Evolutionary conservation across 2,329 filamentous ascomycete species (phyloP).

Genomic region (Aspergillus vadensis): DNA sequence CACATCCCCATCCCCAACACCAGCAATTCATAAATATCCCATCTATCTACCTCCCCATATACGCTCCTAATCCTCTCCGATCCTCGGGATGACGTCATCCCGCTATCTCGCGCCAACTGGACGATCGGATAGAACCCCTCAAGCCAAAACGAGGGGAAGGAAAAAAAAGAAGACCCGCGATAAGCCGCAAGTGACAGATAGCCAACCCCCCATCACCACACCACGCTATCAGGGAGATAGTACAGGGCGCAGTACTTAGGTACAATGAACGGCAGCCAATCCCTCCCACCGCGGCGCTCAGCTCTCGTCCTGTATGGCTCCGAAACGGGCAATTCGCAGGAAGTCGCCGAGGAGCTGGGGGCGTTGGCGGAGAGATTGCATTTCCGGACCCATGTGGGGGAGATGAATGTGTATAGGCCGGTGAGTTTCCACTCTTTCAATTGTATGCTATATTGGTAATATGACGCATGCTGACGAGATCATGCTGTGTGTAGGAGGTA

Average conservation of each 20-base stretch:
- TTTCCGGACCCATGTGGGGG: conserved; percentile 73
- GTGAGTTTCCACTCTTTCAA: conserved; percentile 46
- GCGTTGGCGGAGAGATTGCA: conserved; percentile 73
- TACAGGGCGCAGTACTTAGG: too few relatives aligned
- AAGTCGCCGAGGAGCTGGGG: conserved; percentile 83
- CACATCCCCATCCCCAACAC: neutral
- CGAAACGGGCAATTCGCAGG: conserved; percentile 92
- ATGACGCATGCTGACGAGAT: too few relatives aligned
- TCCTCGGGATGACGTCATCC: conserved; percentile 32
- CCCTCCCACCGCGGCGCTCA: conserved; percentile 37
- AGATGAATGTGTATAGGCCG: conserved; percentile 74
- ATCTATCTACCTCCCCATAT: too few relatives aligned
- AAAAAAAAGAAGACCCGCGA: neutral
- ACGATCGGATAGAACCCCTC: neutral
- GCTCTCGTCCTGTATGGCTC: conserved; percentile 85
- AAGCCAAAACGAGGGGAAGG: neutral
- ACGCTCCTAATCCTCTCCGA: too few relatives aligned
- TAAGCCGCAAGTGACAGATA: neutral
- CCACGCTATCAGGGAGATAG: neutral
- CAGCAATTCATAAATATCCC: neutral
- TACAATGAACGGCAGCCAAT: conserved; percentile 28
- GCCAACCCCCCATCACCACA: conserved; percentile 1
- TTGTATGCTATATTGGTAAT: too few relatives aligned
- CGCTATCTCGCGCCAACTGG: conserved; percentile 21
- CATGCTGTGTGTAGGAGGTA: conserved; percentile 27